phyloP scores from a whole-genome alignment of 768 basidiomycete species.

The Mycena albidolilacea region DNA sequence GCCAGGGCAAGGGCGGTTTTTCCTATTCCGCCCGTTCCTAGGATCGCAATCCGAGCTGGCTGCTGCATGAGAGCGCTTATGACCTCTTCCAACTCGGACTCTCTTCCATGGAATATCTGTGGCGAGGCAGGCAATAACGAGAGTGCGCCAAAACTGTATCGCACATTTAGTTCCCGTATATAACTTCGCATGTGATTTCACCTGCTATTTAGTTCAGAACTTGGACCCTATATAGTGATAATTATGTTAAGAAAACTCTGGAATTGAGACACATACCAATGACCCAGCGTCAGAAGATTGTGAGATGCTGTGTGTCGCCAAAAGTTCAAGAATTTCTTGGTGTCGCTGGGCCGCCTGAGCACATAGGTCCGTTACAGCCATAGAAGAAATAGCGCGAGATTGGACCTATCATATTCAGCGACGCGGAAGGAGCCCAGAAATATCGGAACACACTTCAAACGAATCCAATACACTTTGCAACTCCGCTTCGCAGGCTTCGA shows the following conservation, averaged over 20 bases:
- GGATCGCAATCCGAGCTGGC: background rate
- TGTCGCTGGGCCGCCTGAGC: background rate
- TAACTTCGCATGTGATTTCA: background rate
- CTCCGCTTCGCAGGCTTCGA: conserved; percentile 10
- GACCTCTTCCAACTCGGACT: conserved; percentile 12
- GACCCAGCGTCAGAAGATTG: conserved; percentile 1
- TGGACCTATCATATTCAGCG: background rate
- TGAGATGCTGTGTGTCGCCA: conserved; percentile 2
- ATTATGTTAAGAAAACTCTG: background rate
- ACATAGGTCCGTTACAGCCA: background rate
- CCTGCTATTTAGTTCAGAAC: conserved; percentile 5
- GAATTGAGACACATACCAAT: conserved; percentile 1
- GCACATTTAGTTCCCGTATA: background rate
- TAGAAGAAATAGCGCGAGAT: background rate
- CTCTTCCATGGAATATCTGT: conserved; percentile 12
- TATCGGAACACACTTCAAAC: background rate
- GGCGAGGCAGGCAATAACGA: conserved; percentile 5
- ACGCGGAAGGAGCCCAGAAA: background rate
- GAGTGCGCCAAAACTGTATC: background rate
- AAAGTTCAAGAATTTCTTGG: conserved; percentile 6
- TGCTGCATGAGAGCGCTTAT: background rate
- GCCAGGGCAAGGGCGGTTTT: conserved; percentile 10
- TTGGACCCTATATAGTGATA: background rate
- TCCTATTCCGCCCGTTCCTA: background rate
- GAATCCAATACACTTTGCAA: conserved; percentile 1